Evolutionary conservation across 805 yeast species (phyloP).

Genomic region (Metschnikowia lochheadii): DNA sequence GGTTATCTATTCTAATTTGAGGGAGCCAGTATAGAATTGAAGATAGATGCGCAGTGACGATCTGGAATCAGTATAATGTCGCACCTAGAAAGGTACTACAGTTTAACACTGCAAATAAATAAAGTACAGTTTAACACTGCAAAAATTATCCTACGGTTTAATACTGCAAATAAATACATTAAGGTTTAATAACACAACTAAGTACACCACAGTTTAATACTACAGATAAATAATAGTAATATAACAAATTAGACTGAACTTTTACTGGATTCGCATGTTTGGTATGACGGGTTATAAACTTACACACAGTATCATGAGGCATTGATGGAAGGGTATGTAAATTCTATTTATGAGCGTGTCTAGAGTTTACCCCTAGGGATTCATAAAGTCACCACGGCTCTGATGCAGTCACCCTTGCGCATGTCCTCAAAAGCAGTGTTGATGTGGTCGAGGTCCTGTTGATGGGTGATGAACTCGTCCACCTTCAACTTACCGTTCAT

Average conservation of each 20-base stretch:
- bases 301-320: not conserved
- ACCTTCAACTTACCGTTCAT: constrained; percentile 77
- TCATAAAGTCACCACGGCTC: constrained; percentile 71
- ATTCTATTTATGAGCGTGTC: not conserved
- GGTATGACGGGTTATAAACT: not conserved
- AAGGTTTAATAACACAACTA: too few species aligned
- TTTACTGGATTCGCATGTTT: not conserved
- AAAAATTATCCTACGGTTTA: too few species aligned
- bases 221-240: not conserved
- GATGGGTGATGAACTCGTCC: constrained; percentile 93
- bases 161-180: too few species aligned
- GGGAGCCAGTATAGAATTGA: too few species aligned
- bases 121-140: too few species aligned
- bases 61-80: too few species aligned
- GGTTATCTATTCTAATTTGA: too few species aligned
- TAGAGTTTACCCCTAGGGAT: constrained; percentile 11
- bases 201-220: not conserved
- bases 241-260: not conserved
- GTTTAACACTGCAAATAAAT: too few species aligned
- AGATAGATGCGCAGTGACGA: too few species aligned
- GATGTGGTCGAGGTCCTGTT: constrained; percentile 71
- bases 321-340: constrained; percentile 1
- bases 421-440: constrained; percentile 90
- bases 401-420: constrained; percentile 90
- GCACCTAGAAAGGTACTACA: too few species aligned